Evolutionary conservation across 306 rosid species (phyloP), one percentile per base, ranked within the genome.

Genomic region (Lupinus albus): DNA sequence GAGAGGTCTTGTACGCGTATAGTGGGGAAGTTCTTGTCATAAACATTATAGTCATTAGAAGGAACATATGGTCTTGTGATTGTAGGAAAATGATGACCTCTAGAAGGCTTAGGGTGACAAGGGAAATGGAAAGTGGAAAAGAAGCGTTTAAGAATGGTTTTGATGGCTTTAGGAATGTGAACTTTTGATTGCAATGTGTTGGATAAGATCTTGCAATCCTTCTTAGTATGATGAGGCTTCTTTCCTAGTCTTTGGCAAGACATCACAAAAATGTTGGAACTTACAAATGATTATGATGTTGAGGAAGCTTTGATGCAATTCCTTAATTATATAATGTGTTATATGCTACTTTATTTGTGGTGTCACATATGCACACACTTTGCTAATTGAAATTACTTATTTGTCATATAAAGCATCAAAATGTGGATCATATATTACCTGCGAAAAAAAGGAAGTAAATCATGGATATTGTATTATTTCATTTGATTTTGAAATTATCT

Each of bases 1-100:
- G 77, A 85, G 55, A 87, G 92, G 15, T 85, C 87, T 61, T 89
- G 85, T 52, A 92, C 81, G 76, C 61, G 81, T 67, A 89, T 74
- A 3, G 86, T 76, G 2, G 83, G 30, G 15, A 73, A 74, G 32
- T 71, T 75, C 70, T 75, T 49, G 56, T 2, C 28, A 12, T 38
- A 33, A 68, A 57, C 44, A 6, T 61, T 73, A 6, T 61, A 73
- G 71, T 55, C 13, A 57, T 70, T 39, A 62, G 73, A 36, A 54
- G 77, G 61, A 70, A 46, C 41, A 69, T 52, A 81, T 32, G 78
- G 35, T 54, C 70, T 67, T 6, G 10, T 44, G 1, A 38, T 16
- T 8, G 78, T 20, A 45, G 76, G 81, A 14, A 80, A 30, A 8
- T 82, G 85, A 0, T 62, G 83, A 2, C n/a, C 18, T 59, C 68